These are phyloP conservation scores for Suhomyces taliae DNA, from an alignment of 1,139 yeast species.

Conservation along the genomic window DNA sequence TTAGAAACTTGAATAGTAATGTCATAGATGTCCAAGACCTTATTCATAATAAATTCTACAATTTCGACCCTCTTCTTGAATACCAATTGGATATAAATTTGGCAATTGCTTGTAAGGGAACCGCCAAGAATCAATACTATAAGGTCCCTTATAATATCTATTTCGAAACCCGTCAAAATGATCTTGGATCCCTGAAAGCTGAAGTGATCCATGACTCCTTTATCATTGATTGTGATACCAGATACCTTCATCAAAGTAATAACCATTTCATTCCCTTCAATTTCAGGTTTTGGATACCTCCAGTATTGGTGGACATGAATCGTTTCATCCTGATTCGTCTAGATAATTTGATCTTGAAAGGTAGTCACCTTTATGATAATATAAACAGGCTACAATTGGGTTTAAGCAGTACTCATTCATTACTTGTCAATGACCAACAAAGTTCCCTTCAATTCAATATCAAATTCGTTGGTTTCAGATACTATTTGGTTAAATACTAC, in stretches of 20 bases:
- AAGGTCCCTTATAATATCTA: conserved; percentile 12
- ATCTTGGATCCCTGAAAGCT: neutral
- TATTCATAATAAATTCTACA: conserved; percentile 1
- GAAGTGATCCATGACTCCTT: conserved; percentile 12
- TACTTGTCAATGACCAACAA: conserved; percentile 10
- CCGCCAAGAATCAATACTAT: conserved; percentile 8
- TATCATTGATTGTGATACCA: conserved; percentile 31
- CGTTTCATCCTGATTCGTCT: conserved; percentile 14
- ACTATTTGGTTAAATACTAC: conserved; percentile 53
- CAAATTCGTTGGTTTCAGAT: conserved; percentile 48
- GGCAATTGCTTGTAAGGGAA: conserved; percentile 31
- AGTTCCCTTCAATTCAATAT: conserved; percentile 13
- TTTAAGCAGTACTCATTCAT: neutral
- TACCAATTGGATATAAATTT: conserved; percentile 25
- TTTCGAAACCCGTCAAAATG: conserved; percentile 2
- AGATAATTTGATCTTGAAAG: conserved; percentile 11
- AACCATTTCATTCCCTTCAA: conserved; percentile 39
- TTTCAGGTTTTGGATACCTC: conserved; percentile 40
- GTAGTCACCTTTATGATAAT: conserved; percentile 7
- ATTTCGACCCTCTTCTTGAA: conserved; percentile 14
- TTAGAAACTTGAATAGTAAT: conserved; percentile 3
- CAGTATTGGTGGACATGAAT: conserved; percentile 28
- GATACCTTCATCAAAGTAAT: conserved; percentile 27
- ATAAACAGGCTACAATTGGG: conserved; percentile 6
- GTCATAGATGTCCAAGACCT: conserved; percentile 3